These are phyloP conservation scores for Wickerhamomyces xylosicus DNA, from an alignment of 805 yeast species.

Conservation along the genomic window DNA sequence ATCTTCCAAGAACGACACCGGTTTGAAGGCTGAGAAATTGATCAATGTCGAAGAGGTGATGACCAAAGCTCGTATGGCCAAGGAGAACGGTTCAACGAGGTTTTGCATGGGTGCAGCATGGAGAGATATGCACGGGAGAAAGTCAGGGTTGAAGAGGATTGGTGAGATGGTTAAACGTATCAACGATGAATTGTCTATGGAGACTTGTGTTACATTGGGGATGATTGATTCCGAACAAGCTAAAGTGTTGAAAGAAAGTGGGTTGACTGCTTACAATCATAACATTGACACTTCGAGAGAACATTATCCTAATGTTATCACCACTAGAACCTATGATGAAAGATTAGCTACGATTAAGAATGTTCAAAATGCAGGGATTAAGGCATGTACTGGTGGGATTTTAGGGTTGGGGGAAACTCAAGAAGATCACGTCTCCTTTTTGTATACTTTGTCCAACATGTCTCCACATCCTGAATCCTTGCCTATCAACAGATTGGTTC, in stretches of 20 bases:
- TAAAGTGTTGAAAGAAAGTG: constrained; percentile 46
- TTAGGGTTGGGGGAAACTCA: constrained; percentile 68
- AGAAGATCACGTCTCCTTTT: constrained; percentile 60
- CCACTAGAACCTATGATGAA: constrained; percentile 65
- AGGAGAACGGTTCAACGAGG: constrained; percentile 61
- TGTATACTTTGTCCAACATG: constrained; percentile 59
- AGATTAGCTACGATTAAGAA: constrained; percentile 55
- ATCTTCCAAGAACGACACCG: constrained; percentile 58
- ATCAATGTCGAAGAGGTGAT: constrained; percentile 52
- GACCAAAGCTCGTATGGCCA: constrained; percentile 54
- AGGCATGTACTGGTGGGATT: constrained; percentile 74
- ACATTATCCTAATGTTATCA: constrained; percentile 61
- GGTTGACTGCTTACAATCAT: constrained; percentile 75
- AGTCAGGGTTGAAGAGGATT: constrained; percentile 52
- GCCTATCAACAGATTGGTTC: constrained; percentile 73
- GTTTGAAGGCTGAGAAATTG: constrained; percentile 59
- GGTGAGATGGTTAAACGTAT: constrained; percentile 55
- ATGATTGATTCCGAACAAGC: constrained; percentile 67
- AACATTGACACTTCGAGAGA: constrained; percentile 74
- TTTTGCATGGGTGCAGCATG: constrained; percentile 86
- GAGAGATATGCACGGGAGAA: constrained; percentile 78
- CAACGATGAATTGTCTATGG: constrained; percentile 51
- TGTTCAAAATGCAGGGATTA: constrained; percentile 53
- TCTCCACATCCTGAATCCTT: constrained; percentile 69
- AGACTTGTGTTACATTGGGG: constrained; percentile 73